Conservation (phyloP, 139 green algal genomes). For the Tetradesmus lagerheimii region DNA sequence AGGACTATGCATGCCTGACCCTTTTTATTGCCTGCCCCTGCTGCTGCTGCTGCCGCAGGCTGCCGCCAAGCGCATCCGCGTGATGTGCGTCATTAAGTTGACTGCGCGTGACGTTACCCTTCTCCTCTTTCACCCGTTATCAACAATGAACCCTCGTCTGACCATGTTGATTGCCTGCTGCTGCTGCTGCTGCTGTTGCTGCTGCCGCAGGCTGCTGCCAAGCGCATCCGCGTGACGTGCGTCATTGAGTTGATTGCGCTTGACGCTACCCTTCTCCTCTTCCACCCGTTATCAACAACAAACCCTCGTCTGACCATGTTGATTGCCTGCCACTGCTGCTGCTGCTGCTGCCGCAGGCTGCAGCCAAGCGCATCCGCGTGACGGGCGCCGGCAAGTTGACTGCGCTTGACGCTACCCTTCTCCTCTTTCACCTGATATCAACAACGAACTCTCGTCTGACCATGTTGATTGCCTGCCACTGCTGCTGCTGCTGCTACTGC, state of each 20-base stretch:
- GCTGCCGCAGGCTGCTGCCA: constrained; percentile 80
- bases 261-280: no score
- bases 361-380: constrained; percentile 90
- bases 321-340: neutral
- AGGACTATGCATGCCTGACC: neutral
- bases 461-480: no score
- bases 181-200: neutral
- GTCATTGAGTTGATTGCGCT: constrained; percentile 77
- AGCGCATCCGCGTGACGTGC: constrained; percentile 89
- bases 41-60: constrained; percentile 61
- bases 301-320: neutral
- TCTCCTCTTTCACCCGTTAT: no score
- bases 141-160: no score
- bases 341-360: constrained; percentile 69
- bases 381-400: constrained; percentile 87
- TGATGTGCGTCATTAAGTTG: constrained; percentile 86
- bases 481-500: neutral
- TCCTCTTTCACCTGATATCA: no score
- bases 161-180: neutral
- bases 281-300: no score
- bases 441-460: no score
- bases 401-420: no score
- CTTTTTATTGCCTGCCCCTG: neutral
- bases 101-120: no score
- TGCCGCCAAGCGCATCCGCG: constrained; percentile 89